Conservation (phyloP, 1,284 basidiomycete species). For the Takashimella koratensis region DNA sequence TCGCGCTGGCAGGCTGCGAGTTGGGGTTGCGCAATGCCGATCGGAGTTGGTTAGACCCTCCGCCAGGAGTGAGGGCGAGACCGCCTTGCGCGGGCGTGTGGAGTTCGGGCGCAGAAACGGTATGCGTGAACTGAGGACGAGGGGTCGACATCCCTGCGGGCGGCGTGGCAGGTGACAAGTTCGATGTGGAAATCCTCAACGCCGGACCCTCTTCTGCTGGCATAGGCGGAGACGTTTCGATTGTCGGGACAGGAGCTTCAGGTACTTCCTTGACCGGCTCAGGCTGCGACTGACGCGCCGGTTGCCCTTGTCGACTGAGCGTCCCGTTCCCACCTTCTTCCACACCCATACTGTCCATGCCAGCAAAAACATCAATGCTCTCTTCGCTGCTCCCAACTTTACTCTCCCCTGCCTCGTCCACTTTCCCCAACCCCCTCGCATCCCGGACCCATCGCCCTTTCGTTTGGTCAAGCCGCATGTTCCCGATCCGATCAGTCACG, state of each 20-base stretch:
- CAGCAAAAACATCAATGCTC: slow-evolving; percentile 79
- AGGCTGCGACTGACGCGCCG: neutral
- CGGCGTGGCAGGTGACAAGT: neutral
- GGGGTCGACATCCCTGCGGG: slow-evolving; percentile 11
- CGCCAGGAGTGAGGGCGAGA: slow-evolving; percentile 1
- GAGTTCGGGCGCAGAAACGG: slow-evolving; percentile 30
- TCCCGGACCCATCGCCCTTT: slow-evolving; percentile 80
- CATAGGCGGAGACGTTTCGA: neutral
- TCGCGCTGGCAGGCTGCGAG: slow-evolving; percentile 40
- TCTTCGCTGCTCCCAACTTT: slow-evolving; percentile 51
- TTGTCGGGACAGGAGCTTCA: neutral
- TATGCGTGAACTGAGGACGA: slow-evolving; percentile 23
- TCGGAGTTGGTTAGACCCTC: slow-evolving; percentile 27
- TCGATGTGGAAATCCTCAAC: neutral
- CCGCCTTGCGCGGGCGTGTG: slow-evolving; percentile 30
- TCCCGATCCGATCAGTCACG: slow-evolving; percentile 70
- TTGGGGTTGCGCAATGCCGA: slow-evolving; percentile 39
- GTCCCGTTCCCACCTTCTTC: slow-evolving; percentile 4
- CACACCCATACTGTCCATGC: slow-evolving; percentile 68
- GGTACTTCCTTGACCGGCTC: slow-evolving; percentile 1
- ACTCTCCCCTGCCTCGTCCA: slow-evolving; percentile 41
- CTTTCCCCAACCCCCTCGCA: slow-evolving; percentile 31
- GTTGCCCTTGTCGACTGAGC: neutral
- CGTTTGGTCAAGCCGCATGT: slow-evolving; percentile 77
- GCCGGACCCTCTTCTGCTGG: neutral